Evolutionary conservation across 192 early-diverging fungal genomes (phyloP), one percentile per base, ranked within the genome.

Genomic region (Jimgerdemannia flammicorona): DNA sequence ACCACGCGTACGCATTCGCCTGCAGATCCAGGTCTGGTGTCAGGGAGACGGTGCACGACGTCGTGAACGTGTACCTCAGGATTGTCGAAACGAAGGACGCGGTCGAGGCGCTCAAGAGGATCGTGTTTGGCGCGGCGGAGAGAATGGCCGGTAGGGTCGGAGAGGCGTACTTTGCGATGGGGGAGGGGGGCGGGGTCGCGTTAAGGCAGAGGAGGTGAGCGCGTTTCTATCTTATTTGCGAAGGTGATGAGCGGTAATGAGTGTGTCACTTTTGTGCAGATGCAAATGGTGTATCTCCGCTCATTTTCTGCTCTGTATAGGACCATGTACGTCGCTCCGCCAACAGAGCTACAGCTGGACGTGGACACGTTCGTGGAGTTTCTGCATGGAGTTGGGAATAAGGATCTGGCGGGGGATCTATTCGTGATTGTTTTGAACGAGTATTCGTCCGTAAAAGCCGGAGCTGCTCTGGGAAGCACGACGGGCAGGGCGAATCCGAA

Each of bases 351-450:
- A 18, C 75, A 79, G 11, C 72, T 93, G n/a, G 86, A 93, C 19
- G 81, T 89, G 1, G 85, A 89, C 67, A 76, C 81, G 4, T 89
- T 95, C 70, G 69, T 95, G 14, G 86, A 90, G 11, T 88, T 97
- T 67, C 74, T 95, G 44, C 76, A 80, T 40, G 77, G 78, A 0
- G 71, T 90, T 0, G 84, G 90, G 44, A 84, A 90, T 68, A 80
- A 86, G 1, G 84, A 84, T 20, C 73, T 95, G 1, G 73, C 86
- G 2, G 93, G 93, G 40, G 92, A 90, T 64, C 80, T 96, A 19
- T 96, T 95, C 76, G 84, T 96, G 72, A 86, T 85, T 69, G 76
- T 96, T 42, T 73, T 95, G 66, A 91, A 92, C 63, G 88, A 93
- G 67, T 93, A 94, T 75, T 81, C 84, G 68, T 80, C 84, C 59